Evolutionary conservation across 495 filamentous ascomycete species (phyloP), one percentile per base, ranked within the genome.

Genomic region (Aspergillus campestris): DNA sequence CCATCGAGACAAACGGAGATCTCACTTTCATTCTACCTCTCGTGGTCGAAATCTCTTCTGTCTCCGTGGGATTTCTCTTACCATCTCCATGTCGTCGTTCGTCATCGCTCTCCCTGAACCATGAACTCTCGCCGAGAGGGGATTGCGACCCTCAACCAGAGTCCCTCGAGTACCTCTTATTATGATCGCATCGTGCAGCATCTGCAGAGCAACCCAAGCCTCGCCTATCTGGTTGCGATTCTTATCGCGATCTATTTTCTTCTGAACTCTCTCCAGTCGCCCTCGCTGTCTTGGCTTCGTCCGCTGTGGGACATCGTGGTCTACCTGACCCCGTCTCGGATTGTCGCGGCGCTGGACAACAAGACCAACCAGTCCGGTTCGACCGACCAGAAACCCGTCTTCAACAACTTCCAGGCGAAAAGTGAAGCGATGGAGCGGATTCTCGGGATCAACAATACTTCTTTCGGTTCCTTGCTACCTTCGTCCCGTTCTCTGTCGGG

Each of bases 351-450:
- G 33, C 52, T 87, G 32, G 80, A 88, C 51, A 51, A 59, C 40
- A 60, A 60, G 52, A 59, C 52, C 34, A 61, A 51, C 45, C 55
- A 49, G 28, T 43, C 60, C 11, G 58, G 56, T 9, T 45, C 55
- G 6, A 44, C 42, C 14, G 50, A 60, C 46, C 45, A 45, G 12
- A 50, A 35, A 31, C 36, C 48, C 31, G 50, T 38, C 38, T 50
- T 40, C 41, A 64, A 59, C 57, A 56, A 40, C 8, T 61, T 58
- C 8, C 53, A 64, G 27, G 49, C 47, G 7, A 94, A 91, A 61
- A 83, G 77, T 55, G 80, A 85, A 48, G 72, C 77, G 6, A 73
- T 91, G 64, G 67, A 74, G 52, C 77, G 79, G 35, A 72, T 88
- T 37, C 56, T 92, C 33, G 79, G 86, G 0, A 56, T 90, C 43